Percentiles rank a stretch among this genome's conserved stretches.
These are phyloP conservation scores for Cyclotella distinguenda DNA, from an alignment of 108 stramenopile genomes.

Conservation along the genomic window DNA sequence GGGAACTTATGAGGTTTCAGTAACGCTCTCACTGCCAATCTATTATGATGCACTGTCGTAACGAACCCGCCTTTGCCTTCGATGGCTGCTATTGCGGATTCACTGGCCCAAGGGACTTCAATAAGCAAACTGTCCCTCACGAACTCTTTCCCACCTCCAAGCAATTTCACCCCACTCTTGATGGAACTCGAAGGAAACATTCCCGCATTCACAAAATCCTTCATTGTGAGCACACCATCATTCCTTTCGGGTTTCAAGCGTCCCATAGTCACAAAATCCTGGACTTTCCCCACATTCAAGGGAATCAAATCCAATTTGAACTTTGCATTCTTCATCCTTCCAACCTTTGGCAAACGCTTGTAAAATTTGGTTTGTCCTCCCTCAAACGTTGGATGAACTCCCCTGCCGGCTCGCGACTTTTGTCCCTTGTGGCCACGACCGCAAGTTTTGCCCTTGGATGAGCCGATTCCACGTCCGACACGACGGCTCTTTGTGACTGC, in stretches of 20 bases:
- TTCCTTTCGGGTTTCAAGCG: slow-evolving; percentile 62
- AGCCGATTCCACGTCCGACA: slow-evolving; percentile 97
- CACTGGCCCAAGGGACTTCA: slow-evolving; percentile 88
- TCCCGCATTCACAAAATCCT: slow-evolving; percentile 87
- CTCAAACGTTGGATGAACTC: slow-evolving; percentile 88
- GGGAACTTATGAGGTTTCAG: slow-evolving; percentile 94
- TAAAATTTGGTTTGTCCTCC: slow-evolving; percentile 98
- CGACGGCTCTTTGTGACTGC: slow-evolving; percentile 76
- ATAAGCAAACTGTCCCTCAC: slow-evolving; percentile 75
- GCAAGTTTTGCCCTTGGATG: slow-evolving; percentile 93
- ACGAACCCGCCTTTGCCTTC: slow-evolving; percentile 93
- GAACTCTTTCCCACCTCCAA: slow-evolving; percentile 67
- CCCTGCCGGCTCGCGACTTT: slow-evolving; percentile 85
- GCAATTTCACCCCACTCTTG: slow-evolving; percentile 89
- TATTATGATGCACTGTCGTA: slow-evolving; percentile 95
- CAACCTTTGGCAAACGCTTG: slow-evolving; percentile 94
- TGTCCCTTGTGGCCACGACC: slow-evolving; percentile 97
- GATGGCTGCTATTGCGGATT: slow-evolving; percentile 86
- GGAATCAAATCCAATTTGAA: slow-evolving; percentile 72
- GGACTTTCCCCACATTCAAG: slow-evolving; percentile 82
- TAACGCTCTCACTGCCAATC: slow-evolving; percentile 85
- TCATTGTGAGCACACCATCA: slow-evolving; percentile 81
- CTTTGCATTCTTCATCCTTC: slow-evolving; percentile 87
- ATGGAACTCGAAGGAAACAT: slow-evolving; percentile 66
- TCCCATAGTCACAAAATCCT: slow-evolving; percentile 94